phyloP scores from a whole-genome alignment of 345 rosid species.

The Bruguiera gymnorhiza region DNA sequence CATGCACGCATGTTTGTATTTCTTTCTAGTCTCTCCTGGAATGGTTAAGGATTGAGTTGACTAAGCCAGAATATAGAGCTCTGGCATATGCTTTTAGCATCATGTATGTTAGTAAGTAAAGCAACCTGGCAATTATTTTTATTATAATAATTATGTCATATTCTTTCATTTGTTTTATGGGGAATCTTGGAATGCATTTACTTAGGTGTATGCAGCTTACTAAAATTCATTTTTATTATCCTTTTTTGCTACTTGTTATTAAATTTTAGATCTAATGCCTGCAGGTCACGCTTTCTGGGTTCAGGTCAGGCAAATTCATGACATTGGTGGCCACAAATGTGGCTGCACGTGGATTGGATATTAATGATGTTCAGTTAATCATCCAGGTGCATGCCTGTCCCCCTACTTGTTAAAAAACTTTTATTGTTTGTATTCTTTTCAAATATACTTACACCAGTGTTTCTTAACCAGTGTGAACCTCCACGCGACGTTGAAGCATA shows the following conservation, averaged over 20 bases:
- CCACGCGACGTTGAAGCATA: constrained; percentile 97
- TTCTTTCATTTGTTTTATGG: background rate
- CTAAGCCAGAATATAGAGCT: background rate
- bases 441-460: constrained; percentile 1
- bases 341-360: constrained; percentile 96
- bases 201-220: background rate
- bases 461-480: constrained; percentile 74
- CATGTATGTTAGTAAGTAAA: background rate
- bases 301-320: constrained; percentile 83
- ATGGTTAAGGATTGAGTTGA: background rate
- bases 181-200: background rate
- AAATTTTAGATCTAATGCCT: constrained; percentile 16
- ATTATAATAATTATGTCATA: too few species aligned
- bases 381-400: constrained; percentile 66
- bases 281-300: constrained; percentile 85
- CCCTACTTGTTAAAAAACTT: background rate
- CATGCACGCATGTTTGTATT: too few species aligned
- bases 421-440: background rate
- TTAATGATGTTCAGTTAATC: constrained; percentile 89
- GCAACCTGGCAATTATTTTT: background rate
- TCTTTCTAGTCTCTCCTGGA: background rate
- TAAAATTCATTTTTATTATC: background rate
- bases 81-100: background rate
- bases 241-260: background rate
- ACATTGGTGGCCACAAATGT: constrained; percentile 94